Evolutionary conservation across 768 basidiomycete species (phyloP).

Genomic region (Auriculariales sp.): DNA sequence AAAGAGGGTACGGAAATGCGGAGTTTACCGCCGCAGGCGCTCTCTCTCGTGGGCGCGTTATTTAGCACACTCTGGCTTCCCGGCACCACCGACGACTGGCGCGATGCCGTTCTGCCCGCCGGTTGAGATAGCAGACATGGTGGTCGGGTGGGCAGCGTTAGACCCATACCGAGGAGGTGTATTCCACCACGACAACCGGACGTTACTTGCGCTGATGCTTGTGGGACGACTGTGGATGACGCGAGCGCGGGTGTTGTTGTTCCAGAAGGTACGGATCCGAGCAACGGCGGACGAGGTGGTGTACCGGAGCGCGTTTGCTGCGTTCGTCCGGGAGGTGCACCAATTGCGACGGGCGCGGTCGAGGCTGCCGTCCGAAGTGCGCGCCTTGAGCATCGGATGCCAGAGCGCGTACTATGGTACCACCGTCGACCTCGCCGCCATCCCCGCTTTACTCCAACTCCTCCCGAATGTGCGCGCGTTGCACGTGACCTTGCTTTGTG

Average conservation of each 20-base stretch:
- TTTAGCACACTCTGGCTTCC: too few relatives aligned
- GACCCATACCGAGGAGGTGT: neutral
- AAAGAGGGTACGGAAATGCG: too few relatives aligned
- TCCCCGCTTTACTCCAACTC: neutral
- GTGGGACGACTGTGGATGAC: neutral
- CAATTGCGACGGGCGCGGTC: neutral
- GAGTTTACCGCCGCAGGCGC: too few relatives aligned
- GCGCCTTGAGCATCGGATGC: neutral
- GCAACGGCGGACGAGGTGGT: neutral
- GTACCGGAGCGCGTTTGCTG: neutral
- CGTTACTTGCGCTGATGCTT: neutral
- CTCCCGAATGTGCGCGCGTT: neutral
- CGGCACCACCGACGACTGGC: too few relatives aligned
- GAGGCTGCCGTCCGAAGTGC: neutral
- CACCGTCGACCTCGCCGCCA: neutral
- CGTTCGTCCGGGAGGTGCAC: neutral
- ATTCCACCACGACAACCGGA: neutral
- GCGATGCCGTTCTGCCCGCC: neutral
- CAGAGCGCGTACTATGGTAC: neutral
- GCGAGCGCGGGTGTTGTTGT: neutral
- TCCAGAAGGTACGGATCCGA: neutral
- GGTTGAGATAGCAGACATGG: neutral
- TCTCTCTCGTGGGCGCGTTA: too few relatives aligned
- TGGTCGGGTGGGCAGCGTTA: neutral
- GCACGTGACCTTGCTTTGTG: neutral